Percentiles rank a stretch among this genome's conserved stretches.
These are phyloP conservation scores for Globisporangium spinosum DNA, from an alignment of 352 stramenopile genomes.

Conservation along the genomic window DNA sequence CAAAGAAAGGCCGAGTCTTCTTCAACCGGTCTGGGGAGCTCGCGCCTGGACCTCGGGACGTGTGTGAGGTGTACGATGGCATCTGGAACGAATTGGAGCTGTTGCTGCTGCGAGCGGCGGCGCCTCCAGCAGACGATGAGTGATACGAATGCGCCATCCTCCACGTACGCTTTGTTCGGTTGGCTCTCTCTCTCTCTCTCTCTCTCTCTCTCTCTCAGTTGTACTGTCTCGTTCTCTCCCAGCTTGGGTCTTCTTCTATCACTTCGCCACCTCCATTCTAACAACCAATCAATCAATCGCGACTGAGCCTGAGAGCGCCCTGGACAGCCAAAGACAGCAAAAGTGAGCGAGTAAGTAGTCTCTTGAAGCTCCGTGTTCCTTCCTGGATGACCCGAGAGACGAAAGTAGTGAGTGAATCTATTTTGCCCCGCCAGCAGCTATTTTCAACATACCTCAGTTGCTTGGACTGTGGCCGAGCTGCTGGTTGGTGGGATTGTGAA, in stretches of 20 bases:
- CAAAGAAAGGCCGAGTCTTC: neutral
- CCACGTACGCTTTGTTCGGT: neutral
- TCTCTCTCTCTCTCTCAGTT: neutral
- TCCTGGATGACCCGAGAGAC: neutral
- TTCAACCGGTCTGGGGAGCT: slow-evolving; percentile 22
- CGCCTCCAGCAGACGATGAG: neutral
- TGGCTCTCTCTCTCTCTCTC: neutral
- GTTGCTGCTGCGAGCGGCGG: neutral
- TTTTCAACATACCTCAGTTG: slow-evolving; percentile 10
- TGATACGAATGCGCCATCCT: neutral
- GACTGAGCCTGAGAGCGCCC: neutral
- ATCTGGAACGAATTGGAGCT: slow-evolving; percentile 36
- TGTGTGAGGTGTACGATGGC: slow-evolving; percentile 42
- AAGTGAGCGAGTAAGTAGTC: neutral
- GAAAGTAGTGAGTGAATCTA: slow-evolving; percentile 6
- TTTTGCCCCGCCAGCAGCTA: slow-evolving; percentile 7
- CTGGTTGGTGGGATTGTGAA: neutral
- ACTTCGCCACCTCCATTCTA: neutral
- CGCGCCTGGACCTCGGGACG: slow-evolving; percentile 14
- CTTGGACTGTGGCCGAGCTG: neutral
- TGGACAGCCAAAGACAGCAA: neutral
- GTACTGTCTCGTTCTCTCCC: neutral
- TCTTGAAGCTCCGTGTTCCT: neutral
- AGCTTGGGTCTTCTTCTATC: neutral
- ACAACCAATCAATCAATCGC: neutral